Base-by-base conservation (phyloP, 768 basidiomycete genomes). In the Xerocomellus amylosporus region DNA sequence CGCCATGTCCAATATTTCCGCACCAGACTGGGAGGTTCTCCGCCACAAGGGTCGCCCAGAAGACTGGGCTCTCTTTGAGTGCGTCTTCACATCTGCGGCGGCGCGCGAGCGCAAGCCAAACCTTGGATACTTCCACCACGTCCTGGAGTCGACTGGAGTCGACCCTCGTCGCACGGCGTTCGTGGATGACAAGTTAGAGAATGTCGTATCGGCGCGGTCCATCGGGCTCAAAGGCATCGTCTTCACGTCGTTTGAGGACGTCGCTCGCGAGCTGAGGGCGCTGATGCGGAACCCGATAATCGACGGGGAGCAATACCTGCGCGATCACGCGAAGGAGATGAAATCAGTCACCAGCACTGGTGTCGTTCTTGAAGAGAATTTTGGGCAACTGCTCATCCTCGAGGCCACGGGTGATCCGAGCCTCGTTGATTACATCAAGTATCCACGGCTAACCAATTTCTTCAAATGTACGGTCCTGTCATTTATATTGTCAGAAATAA, bases 131-230 rank as follows among this genome's bases (percentile, higher is more conserved):
- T 64, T 59, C 7, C 52, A 48, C 10, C 60, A 59, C 1, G 63
- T 59, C 5, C 53, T 62, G 4, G 46, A 58, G 33, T 58, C 39
- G 5, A 59, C 60, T 3, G 60, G 60, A 19, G 49, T 63, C 4
- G 55, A 65, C 15, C 57, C 63, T 8, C 46, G 15, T 37, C 60
- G 64, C 1, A 66, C 64, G 10, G 60, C 50, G 3, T 64, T 66
- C 15, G 64, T 64, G n/a, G 63, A 64, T 10, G 63, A 64, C 24
- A 64, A 54, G 48, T 12, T 63, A 46, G 64, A 64, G 51, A 64
- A 64, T 8, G 53, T 64, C 5, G 47, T 64, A 7, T 56, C 60
- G 19, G 60, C 60, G 1, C 57, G 34, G 33, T 66, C 63, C 5
- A 17, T 65, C 36, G 64, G 64, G 12, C 37, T 66, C 31, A 54